Base-by-base conservation (phyloP, 805 yeast species). In the Metschnikowia lochheadii region DNA sequence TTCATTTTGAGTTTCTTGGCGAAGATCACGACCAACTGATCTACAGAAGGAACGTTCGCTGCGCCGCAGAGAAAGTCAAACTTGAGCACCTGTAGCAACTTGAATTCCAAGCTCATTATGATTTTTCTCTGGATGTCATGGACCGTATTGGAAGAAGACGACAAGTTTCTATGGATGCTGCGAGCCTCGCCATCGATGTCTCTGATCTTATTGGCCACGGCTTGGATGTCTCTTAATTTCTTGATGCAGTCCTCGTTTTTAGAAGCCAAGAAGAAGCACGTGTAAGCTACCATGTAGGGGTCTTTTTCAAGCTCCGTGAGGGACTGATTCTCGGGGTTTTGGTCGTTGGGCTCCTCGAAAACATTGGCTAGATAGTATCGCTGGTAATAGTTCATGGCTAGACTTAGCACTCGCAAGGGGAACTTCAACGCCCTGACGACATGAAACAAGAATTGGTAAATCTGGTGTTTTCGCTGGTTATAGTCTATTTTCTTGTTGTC, bases 181-280 rank as follows among this genome's bases (percentile, higher is more conserved):
- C 70, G 62, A 5, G 76, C 70, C 35, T 68, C 68, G 3, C 68
- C 62, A 49, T 72, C 71, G 37, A 63, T 57, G 46, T 67, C 70
- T 57, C 73, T 62, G n/a, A 67, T 56, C 57, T 63, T 70, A 60
- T 76, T 72, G 33, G 79, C 79, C 14, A 76, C 80, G 3, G 67
- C 64, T 41, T 84, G 77, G 11, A 89, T 75, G 41, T 86, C 88
- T 47, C 81, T 74, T 14, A 85, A 64, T 57, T 86, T 86, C 63
- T 89, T 89, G 39, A 89, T 84, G 39, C 90, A 87, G 61, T 90
- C 97, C 61, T 88, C 95, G 55, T 83, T 82, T 64, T 90, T 89
- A 40, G 84, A 72, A 2, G 96, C 86, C 14, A 88, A 70, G 50
- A 87, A 79, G 6, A 90, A 63, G 48, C 89, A 78, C 8, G 92